A percentile compares a stretch with the other conserved stretches of the same genome.
Conservation (phyloP, 192 early-diverging fungal genomes). For the Coemansia sp. region DNA sequence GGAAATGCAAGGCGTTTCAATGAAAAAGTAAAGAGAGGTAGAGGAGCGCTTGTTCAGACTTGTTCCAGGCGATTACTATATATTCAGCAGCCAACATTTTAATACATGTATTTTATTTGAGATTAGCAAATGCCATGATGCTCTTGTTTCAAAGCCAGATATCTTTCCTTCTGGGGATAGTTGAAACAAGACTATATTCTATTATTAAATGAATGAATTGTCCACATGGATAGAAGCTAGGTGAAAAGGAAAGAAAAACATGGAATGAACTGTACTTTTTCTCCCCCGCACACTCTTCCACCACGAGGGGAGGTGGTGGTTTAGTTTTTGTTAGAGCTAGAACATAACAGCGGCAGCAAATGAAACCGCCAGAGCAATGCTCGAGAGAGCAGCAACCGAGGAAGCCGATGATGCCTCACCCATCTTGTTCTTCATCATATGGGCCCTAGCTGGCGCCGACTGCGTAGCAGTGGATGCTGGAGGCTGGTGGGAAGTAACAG, state of each 20-base stretch:
- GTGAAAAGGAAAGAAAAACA: background rate
- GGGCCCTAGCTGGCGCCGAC: slow-evolving; percentile 1
- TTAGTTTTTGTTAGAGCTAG: too few species aligned
- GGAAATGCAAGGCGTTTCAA: background rate
- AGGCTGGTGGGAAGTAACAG: background rate
- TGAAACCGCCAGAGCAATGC: slow-evolving; percentile 17
- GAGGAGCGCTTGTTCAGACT: too few species aligned
- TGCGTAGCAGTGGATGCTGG: background rate
- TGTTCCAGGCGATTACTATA: too few species aligned
- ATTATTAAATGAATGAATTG: background rate
- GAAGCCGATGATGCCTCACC: slow-evolving; percentile 11
- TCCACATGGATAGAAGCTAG: background rate
- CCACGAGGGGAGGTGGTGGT: too few species aligned
- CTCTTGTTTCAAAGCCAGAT: background rate
- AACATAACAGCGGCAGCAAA: slow-evolving; percentile 25
- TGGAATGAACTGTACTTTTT: background rate
- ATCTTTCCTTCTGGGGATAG: background rate
- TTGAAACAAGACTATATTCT: background rate
- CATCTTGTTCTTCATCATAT: slow-evolving; percentile 43
- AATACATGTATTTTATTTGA: background rate
- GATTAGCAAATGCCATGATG: background rate
- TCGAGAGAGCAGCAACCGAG: slow-evolving; percentile 3
- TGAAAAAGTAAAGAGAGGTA: too few species aligned
- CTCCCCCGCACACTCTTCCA: background rate
- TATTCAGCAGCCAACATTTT: too few species aligned